Percentiles rank a stretch among this genome's conserved stretches.
Conservation (phyloP, 139 green algal species). For the Chlamydomonas incerta region DNA sequence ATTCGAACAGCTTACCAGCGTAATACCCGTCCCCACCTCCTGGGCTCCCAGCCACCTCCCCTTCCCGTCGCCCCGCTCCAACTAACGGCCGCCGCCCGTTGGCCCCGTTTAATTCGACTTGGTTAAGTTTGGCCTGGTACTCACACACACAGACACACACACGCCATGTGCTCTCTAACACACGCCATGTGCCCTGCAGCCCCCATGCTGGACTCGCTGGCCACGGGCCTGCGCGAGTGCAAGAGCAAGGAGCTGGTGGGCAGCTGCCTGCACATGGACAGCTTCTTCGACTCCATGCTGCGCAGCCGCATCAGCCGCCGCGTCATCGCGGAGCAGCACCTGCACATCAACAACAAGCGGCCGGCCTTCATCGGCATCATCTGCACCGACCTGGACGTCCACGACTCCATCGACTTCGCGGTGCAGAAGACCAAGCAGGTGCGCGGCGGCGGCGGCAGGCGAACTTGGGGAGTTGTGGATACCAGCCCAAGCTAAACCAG, state of each 20-base stretch:
- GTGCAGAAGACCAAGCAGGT: conserved; percentile 74
- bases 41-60: too few relatives aligned
- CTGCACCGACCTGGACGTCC: conserved; percentile 73
- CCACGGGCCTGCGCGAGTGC: conserved; percentile 84
- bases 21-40: too few relatives aligned
- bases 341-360: conserved; percentile 70
- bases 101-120: too few relatives aligned
- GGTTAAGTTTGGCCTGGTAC: too few relatives aligned
- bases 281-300: conserved; percentile 84
- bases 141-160: too few relatives aligned
- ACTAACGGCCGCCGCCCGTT: too few relatives aligned
- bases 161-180: too few relatives aligned
- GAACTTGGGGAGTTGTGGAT: too few relatives aligned
- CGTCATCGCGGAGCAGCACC: conserved; percentile 94
- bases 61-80: too few relatives aligned
- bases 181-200: conserved; percentile 68
- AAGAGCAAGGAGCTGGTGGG: conserved; percentile 78
- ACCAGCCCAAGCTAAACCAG: too few relatives aligned
- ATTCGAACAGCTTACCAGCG: too few relatives aligned
- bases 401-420: conserved; percentile 78
- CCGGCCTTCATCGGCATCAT: conserved; percentile 84
- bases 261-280: conserved; percentile 80
- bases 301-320: conserved; percentile 80
- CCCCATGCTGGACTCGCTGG: conserved; percentile 88
- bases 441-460: too few relatives aligned